Evolutionary conservation across 2,329 filamentous ascomycete species (phyloP).

Genomic region (Teratosphaeria destructans): DNA sequence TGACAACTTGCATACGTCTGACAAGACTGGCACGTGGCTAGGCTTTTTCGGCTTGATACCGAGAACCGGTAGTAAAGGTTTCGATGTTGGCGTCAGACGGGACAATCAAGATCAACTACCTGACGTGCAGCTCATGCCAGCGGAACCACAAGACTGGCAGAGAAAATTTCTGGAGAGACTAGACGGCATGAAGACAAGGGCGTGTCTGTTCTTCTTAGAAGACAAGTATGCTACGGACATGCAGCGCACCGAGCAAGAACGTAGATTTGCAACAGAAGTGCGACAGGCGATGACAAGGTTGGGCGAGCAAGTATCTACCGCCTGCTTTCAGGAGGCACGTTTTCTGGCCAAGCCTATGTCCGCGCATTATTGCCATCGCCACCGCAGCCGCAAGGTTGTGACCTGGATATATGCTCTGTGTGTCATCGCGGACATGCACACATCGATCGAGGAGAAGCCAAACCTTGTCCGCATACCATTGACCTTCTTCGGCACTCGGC

Average conservation of each 20-base stretch:
- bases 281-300: slow-evolving; percentile 22
- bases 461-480: slow-evolving; percentile 29
- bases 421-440: slow-evolving; percentile 23
- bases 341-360: slow-evolving; percentile 33
- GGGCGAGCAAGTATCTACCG: slow-evolving; percentile 26
- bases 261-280: slow-evolving; percentile 28
- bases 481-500: slow-evolving; percentile 35
- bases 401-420: slow-evolving; percentile 37
- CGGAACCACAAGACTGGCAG: slow-evolving; percentile 23
- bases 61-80: slow-evolving; percentile 24
- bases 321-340: slow-evolving; percentile 31
- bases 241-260: slow-evolving; percentile 20
- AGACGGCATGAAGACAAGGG: slow-evolving; percentile 15
- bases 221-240: slow-evolving; percentile 6
- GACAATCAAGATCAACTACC: slow-evolving; percentile 33
- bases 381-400: slow-evolving; percentile 15
- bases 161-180: slow-evolving; percentile 25
- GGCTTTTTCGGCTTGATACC: slow-evolving; percentile 27
- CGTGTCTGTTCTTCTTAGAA: slow-evolving; percentile 14
- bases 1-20: slow-evolving; percentile 28
- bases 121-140: slow-evolving; percentile 30
- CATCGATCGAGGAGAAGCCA: slow-evolving; percentile 16
- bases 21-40: slow-evolving; percentile 32
- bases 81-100: slow-evolving; percentile 36
- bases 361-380: slow-evolving; percentile 20